These are phyloP conservation scores for Teratosphaeria pseudoeucalypti DNA, from an alignment of 2,329 filamentous ascomycete genomes.

Conservation along the genomic window DNA sequence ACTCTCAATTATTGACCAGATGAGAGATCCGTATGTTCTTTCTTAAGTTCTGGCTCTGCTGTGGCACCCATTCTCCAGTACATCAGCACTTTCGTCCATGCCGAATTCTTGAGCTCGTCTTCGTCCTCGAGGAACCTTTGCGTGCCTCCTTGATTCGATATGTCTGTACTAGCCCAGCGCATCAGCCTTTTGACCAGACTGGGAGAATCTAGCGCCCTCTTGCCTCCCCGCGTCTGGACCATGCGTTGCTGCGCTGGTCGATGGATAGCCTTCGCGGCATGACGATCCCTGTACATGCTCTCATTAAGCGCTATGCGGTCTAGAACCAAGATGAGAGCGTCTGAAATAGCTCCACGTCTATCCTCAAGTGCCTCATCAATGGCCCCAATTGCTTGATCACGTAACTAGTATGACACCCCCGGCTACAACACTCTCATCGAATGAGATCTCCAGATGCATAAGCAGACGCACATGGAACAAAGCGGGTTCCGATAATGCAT, in stretches of 20 bases:
- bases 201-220: conserved; percentile 20
- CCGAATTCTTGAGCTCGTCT: conserved; percentile 13
- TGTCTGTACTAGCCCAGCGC: conserved; percentile 23
- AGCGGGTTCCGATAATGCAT: conserved; percentile 22
- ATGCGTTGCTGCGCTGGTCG: conserved; percentile 24
- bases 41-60: conserved; percentile 18
- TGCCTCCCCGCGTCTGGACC: conserved; percentile 25
- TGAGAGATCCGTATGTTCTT: conserved; percentile 20
- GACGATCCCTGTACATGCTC: conserved; percentile 24
- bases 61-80: conserved; percentile 22
- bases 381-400: conserved; percentile 18
- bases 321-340: conserved; percentile 19
- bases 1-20: conserved; percentile 13
- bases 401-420: conserved; percentile 19
- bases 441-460: conserved; percentile 24
- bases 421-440: conserved; percentile 9
- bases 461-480: conserved; percentile 25
- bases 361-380: conserved; percentile 17
- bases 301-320: conserved; percentile 27
- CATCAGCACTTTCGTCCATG: conserved; percentile 20
- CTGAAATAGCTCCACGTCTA: conserved; percentile 8
- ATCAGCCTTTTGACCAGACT: conserved; percentile 24
- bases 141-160: conserved; percentile 23
- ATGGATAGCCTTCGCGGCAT: conserved; percentile 20
- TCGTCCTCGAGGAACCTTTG: conserved; percentile 21